phyloP scores from a whole-genome alignment of 352 stramenopile genomes.

The Elongisporangium anandrum region DNA sequence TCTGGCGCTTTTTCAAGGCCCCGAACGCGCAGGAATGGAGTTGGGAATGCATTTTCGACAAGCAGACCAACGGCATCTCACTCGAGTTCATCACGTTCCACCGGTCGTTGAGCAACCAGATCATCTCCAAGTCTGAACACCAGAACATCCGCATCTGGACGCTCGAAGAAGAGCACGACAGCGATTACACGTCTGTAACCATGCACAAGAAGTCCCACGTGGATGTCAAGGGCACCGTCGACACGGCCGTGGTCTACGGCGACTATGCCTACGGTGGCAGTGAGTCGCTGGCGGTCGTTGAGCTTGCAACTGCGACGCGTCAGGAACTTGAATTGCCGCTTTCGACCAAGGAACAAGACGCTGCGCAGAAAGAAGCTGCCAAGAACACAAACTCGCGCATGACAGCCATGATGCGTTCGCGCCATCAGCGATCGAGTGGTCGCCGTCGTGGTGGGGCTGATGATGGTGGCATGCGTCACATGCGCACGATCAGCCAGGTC shows the following conservation, averaged over 20 bases:
- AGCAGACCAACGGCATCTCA: slow-evolving; percentile 83
- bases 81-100: slow-evolving; percentile 79
- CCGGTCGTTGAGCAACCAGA: slow-evolving; percentile 37
- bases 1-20: slow-evolving; percentile 78
- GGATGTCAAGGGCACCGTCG: slow-evolving; percentile 70
- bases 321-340: slow-evolving; percentile 74
- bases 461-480: slow-evolving; percentile 42
- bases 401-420: slow-evolving; percentile 28
- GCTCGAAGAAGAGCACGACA: slow-evolving; percentile 53
- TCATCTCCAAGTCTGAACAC: slow-evolving; percentile 85
- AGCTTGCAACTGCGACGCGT: slow-evolving; percentile 44
- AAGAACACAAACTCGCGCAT: slow-evolving; percentile 24
- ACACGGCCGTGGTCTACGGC: slow-evolving; percentile 62
- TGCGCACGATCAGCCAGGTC: slow-evolving; percentile 71
- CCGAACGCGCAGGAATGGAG: slow-evolving; percentile 33
- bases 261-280: slow-evolving; percentile 71
- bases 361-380: slow-evolving; percentile 22
- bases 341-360: slow-evolving; percentile 54
- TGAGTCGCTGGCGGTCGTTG: slow-evolving; percentile 62
- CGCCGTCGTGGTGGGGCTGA: slow-evolving; percentile 40
- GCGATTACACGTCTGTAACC: slow-evolving; percentile 17
- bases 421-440: slow-evolving; percentile 27
- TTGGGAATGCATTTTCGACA: slow-evolving; percentile 86
- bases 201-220: slow-evolving; percentile 68
- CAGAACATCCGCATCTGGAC: slow-evolving; percentile 84